Base-by-base conservation (phyloP, 2,329 filamentous ascomycete species). In the Magnaporthiopsis incrustans region DNA sequence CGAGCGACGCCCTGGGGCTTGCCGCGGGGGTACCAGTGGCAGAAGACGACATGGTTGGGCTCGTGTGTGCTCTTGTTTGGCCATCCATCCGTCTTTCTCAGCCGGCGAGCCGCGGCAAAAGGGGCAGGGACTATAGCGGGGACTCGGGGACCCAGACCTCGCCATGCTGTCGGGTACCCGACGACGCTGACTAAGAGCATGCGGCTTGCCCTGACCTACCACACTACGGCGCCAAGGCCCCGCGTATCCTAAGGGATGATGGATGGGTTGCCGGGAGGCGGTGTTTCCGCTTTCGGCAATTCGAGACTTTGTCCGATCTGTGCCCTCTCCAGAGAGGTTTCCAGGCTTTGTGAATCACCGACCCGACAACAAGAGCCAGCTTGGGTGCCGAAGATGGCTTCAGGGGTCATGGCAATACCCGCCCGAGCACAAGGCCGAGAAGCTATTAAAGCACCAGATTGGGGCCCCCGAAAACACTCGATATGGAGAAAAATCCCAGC, bases 1-100 rank as follows among this genome's bases (percentile, higher is more conserved):
- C 82, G 63, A 79, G 67, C 2, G 74, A 72, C 0, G 73, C 38
- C 60, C 60, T 14, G 44, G 38, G 30, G 12, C 18, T n/a, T 53
- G 44, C 18, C 44, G 38, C 38, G 38, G 38, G 38, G 5, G 38
- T 44, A 15, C 38, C 27, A 30, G 27, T 53, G 12, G 44, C 7
- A 22, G 22, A 7, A 6, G 44, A n/a, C 44, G 44, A 53, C 44
- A 53, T 53, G 44, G 44, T 53, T 53, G 44, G 44, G 22, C 18
- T 22, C 35, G 7, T n/a, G 18, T 53, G 44, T 53, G 18, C 8
- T 15, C 18, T 6, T 35, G 33, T 12, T 35, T 35, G 33, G 33
- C 33, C 33, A 12, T 12, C 33, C 27, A 30, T 15, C 57, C 11
- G 25, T 58, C 57, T n/a, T 59, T 10, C 25, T 30, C 15, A 22